Base-by-base conservation (phyloP, 176 grass and related monocot genomes). In the Avena sativa region DNA sequence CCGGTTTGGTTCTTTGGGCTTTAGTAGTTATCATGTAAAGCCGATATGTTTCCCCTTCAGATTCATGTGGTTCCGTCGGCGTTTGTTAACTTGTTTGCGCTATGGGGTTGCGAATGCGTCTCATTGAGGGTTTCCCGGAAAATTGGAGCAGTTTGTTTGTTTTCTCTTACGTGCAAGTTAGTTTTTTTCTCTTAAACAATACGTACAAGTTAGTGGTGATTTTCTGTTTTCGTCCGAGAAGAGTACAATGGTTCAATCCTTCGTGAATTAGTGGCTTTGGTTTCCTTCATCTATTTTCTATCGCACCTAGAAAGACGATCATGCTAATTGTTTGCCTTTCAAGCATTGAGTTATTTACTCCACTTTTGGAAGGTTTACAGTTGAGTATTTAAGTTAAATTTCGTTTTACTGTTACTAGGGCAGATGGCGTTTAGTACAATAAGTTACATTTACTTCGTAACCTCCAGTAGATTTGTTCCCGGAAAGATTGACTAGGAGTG, bases 81-180 rank as follows among this genome's bases (percentile, higher is more conserved):
- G 4, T 32, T 38, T 10, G 12, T 1, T 8, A 55, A 10, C 43
- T 30, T 79, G 1, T 34, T 43, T 48, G 52, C 13, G 11, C 48
- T 20, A 5, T 20, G 63, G 72, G 61, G 19, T 32, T 32, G 55
- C 34, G 63, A 73, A 79, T 65, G 84, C 84, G 64, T 87, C 10
- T 79, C 65, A 36, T 17, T 65, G 63, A 79, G 47, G 65, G 73
- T 65, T 83, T 83, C 80, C 46, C 4, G 30, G 49, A 57, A 87
- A 79, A 4, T 79, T 79, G 89, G 80, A 74, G 63, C 62, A 40
- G 26, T 90, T 77, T 75, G 15, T 43, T 65, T 66, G 1, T 8
- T 85, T 80, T 81, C 1, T 8, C 79, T 80, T 81, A 6, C 7
- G 32, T 52, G 20, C 65, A 80, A 64, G 12, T 56, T 70, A 55